Evolutionary conservation across 2,329 filamentous ascomycete genomes (phyloP).

Genomic region (Cladosporium halotolerans): DNA sequence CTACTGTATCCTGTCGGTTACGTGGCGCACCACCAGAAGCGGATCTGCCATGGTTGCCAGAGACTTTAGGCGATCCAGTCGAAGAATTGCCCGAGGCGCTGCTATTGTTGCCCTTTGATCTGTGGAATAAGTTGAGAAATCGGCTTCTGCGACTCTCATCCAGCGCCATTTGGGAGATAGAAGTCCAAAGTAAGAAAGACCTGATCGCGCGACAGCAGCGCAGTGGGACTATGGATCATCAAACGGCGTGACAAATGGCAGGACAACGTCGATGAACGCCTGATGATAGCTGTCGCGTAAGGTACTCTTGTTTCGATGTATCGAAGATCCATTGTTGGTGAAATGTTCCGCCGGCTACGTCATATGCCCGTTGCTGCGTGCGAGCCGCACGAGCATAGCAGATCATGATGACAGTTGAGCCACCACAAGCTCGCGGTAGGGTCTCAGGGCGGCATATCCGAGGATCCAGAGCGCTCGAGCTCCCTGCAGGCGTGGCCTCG

Average conservation of each 20-base stretch:
- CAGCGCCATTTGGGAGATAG: constrained; percentile 1
- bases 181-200: not conserved
- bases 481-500: not conserved
- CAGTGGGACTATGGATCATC: no score
- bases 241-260: no score
- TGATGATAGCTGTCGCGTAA: no score
- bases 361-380: no score
- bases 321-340: no score
- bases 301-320: no score
- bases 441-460: not conserved
- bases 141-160: not conserved
- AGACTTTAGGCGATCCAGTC: not conserved
- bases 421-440: no score
- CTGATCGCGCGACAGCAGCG: no score
- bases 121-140: not conserved
- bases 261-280: no score
- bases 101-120: not conserved
- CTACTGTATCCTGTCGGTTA: no score
- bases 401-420: constrained; percentile 4
- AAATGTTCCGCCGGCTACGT: no score
- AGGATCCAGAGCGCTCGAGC: not conserved
- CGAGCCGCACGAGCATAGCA: not conserved
- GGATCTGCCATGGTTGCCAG: not conserved
- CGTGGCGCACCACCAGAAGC: no score
- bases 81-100: not conserved